phyloP scores from a whole-genome alignment of 352 stramenopile species.

The Elongisporangium senticosum region DNA sequence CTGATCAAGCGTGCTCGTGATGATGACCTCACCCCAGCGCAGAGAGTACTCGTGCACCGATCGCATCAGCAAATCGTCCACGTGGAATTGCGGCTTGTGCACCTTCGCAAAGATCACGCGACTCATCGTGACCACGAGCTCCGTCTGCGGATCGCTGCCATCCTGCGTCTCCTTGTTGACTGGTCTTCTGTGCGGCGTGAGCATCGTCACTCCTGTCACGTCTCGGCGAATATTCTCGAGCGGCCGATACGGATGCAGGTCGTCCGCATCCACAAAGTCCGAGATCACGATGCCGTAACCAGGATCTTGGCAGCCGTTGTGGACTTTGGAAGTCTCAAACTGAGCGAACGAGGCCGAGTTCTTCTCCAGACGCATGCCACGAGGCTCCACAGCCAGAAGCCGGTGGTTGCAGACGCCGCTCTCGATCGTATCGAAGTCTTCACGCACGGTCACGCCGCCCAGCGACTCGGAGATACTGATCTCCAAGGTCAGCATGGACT shows the following conservation, averaged over 20 bases:
- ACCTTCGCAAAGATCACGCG: slow-evolving; percentile 18
- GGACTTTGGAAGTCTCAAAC: slow-evolving; percentile 8
- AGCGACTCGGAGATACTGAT: slow-evolving; percentile 35
- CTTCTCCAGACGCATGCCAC: slow-evolving; percentile 25
- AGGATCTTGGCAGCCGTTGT: slow-evolving; percentile 5
- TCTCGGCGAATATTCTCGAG: slow-evolving; percentile 17
- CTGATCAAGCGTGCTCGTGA: neutral
- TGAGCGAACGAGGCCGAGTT: slow-evolving; percentile 32
- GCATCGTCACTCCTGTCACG: slow-evolving; percentile 16
- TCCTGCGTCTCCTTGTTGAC: neutral
- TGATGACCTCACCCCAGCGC: slow-evolving; percentile 19
- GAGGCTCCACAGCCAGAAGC: slow-evolving; percentile 22
- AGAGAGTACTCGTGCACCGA: slow-evolving; percentile 19
- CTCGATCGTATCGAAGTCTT: slow-evolving; percentile 23
- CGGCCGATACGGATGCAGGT: slow-evolving; percentile 26
- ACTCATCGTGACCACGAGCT: slow-evolving; percentile 25
- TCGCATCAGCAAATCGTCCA: slow-evolving; percentile 8
- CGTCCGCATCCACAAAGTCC: slow-evolving; percentile 33
- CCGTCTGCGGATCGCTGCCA: slow-evolving; percentile 6
- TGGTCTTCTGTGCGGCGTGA: slow-evolving; percentile 15
- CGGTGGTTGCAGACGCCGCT: slow-evolving; percentile 26
- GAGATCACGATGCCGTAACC: slow-evolving; percentile 17
- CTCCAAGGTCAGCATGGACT: slow-evolving; percentile 48
- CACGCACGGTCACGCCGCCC: slow-evolving; percentile 29
- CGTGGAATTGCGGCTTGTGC: slow-evolving; percentile 13